Evolutionary conservation across 257 asterid species (phyloP).

Genomic region (Paulownia fortunei): DNA sequence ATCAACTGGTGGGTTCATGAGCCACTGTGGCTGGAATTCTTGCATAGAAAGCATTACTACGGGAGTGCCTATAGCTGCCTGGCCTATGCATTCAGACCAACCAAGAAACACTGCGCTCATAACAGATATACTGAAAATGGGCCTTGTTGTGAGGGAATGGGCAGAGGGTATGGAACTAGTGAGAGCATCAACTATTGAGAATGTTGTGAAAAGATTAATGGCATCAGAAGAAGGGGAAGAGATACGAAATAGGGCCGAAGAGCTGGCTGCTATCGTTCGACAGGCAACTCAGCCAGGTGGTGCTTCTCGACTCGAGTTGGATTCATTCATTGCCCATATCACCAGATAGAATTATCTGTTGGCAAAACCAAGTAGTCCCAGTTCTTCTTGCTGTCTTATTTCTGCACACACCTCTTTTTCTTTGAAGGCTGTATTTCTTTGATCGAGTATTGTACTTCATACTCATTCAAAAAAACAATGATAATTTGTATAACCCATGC

Average conservation of each 20-base stretch:
- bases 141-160: slow-evolving; percentile 50
- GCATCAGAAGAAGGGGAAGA: slow-evolving; percentile 40
- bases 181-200: slow-evolving; percentile 31
- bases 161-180: slow-evolving; percentile 33
- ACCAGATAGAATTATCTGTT: slow-evolving; percentile 29
- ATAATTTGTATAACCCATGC: no score
- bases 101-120: slow-evolving; percentile 41
- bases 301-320: slow-evolving; percentile 37
- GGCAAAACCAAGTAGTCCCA: not conserved
- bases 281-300: slow-evolving; percentile 40
- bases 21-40: slow-evolving; percentile 60
- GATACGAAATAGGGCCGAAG: slow-evolving; percentile 37
- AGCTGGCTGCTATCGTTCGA: slow-evolving; percentile 19
- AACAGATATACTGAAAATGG: slow-evolving; percentile 32
- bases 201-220: slow-evolving; percentile 36
- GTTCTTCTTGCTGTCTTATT: not conserved
- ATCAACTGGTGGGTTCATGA: slow-evolving; percentile 51
- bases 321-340: slow-evolving; percentile 43
- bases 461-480: no score
- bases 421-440: no score
- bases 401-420: not conserved
- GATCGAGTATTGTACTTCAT: no score
- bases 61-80: slow-evolving; percentile 55
- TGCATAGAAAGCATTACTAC: slow-evolving; percentile 45
- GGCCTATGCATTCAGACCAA: slow-evolving; percentile 63